Conservation (phyloP, 1,139 yeast species). For the Candida tetrigidarum region DNA sequence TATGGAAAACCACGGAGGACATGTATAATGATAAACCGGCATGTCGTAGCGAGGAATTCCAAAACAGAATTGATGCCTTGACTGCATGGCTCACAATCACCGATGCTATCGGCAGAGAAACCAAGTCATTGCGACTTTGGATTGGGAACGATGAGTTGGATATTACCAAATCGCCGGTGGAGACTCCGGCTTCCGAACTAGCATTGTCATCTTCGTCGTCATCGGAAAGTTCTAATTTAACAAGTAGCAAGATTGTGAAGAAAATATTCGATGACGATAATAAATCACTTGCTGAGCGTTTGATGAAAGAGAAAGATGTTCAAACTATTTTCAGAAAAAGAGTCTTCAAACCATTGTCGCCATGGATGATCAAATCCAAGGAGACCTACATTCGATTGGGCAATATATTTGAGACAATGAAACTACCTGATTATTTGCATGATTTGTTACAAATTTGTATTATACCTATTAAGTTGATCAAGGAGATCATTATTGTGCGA, state of each 20-base stretch:
- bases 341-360: slow-evolving; percentile 62
- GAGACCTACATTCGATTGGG: slow-evolving; percentile 68
- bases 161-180: slow-evolving; percentile 43
- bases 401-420: slow-evolving; percentile 65
- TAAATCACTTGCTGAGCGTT: slow-evolving; percentile 78
- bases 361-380: slow-evolving; percentile 81
- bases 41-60: slow-evolving; percentile 68
- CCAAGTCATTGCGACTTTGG: slow-evolving; percentile 62
- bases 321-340: slow-evolving; percentile 66
- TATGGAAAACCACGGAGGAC: slow-evolving; percentile 82
- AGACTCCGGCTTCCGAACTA: slow-evolving; percentile 20
- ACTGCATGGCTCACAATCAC: slow-evolving; percentile 86
- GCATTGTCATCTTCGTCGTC: slow-evolving; percentile 7
- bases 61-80: slow-evolving; percentile 71
- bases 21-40: slow-evolving; percentile 81
- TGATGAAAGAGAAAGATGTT: slow-evolving; percentile 85
- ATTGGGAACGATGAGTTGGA: slow-evolving; percentile 85
- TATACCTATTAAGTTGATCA: slow-evolving; percentile 81
- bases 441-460: slow-evolving; percentile 67
- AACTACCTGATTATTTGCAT: slow-evolving; percentile 76
- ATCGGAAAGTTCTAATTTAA: slow-evolving; percentile 32
- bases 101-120: slow-evolving; percentile 65
- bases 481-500: slow-evolving; percentile 78
- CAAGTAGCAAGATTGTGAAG: slow-evolving; percentile 27
- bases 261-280: slow-evolving; percentile 60